Evolutionary conservation across 2,329 filamentous ascomycete species (phyloP).

Genomic region (Cytospora paraplurivora): DNA sequence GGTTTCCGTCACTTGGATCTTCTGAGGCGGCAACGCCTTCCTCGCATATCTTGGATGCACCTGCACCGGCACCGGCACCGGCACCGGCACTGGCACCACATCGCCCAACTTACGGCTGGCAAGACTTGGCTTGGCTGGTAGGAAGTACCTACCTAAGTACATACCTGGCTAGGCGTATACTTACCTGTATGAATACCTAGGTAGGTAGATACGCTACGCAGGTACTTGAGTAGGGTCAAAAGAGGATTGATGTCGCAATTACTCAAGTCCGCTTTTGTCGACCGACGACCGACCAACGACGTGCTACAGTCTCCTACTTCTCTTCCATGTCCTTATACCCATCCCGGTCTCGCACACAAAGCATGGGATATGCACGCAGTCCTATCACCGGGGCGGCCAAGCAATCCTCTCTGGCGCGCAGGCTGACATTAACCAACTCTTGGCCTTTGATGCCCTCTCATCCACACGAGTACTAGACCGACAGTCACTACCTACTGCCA

Average conservation of each 20-base stretch:
- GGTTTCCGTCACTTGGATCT: no score
- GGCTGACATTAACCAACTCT: no score
- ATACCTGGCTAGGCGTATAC: no score
- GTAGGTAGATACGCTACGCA: neutral
- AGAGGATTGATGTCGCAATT: neutral
- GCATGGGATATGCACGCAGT: neutral
- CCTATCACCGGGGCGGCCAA: neutral
- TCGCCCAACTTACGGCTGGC: no score
- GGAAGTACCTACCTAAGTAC: neutral
- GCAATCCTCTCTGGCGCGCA: neutral
- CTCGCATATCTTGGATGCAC: no score
- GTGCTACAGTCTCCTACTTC: neutral
- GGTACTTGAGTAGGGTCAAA: neutral
- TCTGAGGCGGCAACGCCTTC: no score
- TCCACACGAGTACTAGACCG: neutral
- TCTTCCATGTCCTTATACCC: no score
- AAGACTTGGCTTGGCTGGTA: neutral
- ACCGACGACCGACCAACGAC: neutral
- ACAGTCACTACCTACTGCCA: neutral
- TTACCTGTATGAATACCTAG: no score
- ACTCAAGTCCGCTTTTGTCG: neutral
- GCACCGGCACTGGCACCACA: no score
- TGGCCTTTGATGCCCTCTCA: neutral
- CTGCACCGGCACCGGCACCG: no score
- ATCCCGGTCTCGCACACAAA: no score